Base-by-base conservation (phyloP, 2,329 filamentous ascomycete genomes). In the Proliferodiscus dingleyae region DNA sequence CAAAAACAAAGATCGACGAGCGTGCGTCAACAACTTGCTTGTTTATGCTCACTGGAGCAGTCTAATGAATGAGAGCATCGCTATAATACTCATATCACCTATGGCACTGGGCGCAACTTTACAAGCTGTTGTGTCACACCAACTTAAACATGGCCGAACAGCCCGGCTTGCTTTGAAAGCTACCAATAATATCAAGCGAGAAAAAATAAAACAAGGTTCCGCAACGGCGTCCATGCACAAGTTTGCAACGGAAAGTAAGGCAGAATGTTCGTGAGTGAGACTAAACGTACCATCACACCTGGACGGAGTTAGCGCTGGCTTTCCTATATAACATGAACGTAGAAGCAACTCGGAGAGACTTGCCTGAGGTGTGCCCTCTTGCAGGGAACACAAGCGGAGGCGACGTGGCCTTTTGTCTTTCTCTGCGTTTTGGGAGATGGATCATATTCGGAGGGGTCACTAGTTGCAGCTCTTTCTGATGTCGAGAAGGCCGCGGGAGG, bases 351-450 rank as follows among this genome's bases (percentile, higher is more conserved):
- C 29, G 22, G 22, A 38, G 15, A 21, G 23, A 52, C 53, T 54
- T 50, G 82, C 78, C 80, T 74, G 53, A 93, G 74, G 75, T 93
- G 87, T 29, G 87, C 87, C 65, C 81, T 82, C 64, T 91, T 91
- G 70, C 87, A 93, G 49, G 89, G 88, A 55, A 91, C 83, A 63
- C 87, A 93, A 21, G 87, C 87, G 28, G 86, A 90, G 41, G 86
- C 85, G 43, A 91, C 87, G 69, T 93, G 87, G 11, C 85, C 85
- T 62, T 89, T 89, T 5, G 83, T 82, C 64, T 84, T 85, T 54
- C 81, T 72, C 51, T 81, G 78, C 5, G 77, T 71, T 56, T 80
- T 83, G 2, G 79, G 76, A 30, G 79, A 80, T 18, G 10, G n/a
- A 9, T 70, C 67, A 51, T 73, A 75, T 3, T 71, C 64, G 28